These are phyloP conservation scores for Fusarium euwallaceae DNA, from an alignment of 2,329 filamentous ascomycete species.

Conservation along the genomic window DNA sequence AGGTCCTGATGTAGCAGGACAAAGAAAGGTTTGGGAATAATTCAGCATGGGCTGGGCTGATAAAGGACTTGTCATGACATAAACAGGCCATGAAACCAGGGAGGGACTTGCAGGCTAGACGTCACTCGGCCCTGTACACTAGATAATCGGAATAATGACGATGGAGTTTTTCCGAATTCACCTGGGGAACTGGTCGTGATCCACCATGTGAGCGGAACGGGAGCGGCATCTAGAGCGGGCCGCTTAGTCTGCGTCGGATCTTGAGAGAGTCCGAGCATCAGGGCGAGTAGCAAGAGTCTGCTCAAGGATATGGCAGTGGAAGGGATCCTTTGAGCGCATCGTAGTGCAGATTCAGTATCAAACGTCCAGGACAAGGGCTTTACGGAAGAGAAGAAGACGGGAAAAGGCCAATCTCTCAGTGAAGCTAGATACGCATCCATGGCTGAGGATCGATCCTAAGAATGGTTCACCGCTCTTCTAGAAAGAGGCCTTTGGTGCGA, in stretches of 20 bases:
- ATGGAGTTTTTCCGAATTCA: conserved; percentile 37
- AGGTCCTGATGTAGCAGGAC: conserved; percentile 35
- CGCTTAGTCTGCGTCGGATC: conserved; percentile 4
- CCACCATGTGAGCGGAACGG: conserved; percentile 25
- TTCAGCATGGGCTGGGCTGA: conserved; percentile 26
- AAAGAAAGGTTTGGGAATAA: conserved; percentile 28
- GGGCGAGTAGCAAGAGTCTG: background rate
- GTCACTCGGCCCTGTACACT: conserved; percentile 47
- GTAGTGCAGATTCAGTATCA: background rate
- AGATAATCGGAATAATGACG: conserved; percentile 47
- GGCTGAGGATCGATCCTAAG: conserved; percentile 21
- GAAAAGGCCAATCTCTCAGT: conserved; percentile 9
- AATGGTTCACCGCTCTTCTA: conserved; percentile 40
- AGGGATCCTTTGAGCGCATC: background rate
- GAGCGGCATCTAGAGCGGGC: conserved; percentile 9
- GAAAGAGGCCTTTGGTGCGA: conserved; percentile 28
- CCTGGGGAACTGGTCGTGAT: conserved; percentile 12
- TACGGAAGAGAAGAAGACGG: conserved; percentile 1
- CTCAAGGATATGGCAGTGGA: background rate
- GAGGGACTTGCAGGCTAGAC: conserved; percentile 37
- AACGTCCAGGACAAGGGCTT: conserved; percentile 14
- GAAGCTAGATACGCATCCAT: conserved; percentile 13
- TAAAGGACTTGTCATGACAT: conserved; percentile 33
- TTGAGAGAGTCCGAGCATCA: background rate
- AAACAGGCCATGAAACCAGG: conserved; percentile 18